Percentiles rank a stretch among this genome's conserved stretches.
phyloP scores from a whole-genome alignment of 73 alveolate species.

The Symbiodinium natans region DNA sequence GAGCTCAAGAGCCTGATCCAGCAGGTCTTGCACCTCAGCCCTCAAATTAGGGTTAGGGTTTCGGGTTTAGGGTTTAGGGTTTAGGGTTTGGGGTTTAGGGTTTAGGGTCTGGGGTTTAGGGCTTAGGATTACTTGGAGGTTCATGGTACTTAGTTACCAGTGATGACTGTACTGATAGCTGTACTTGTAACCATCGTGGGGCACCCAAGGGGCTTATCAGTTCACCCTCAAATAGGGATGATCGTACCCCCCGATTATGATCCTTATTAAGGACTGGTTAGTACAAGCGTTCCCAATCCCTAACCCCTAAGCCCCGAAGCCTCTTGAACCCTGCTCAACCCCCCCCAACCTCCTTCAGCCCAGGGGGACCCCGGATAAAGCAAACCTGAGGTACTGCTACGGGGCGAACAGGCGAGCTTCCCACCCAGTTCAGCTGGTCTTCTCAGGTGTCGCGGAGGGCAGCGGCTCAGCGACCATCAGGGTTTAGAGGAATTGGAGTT shows the following conservation, averaged over 20 bases:
- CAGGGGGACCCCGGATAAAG: too few relatives aligned
- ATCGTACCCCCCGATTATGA: too few relatives aligned
- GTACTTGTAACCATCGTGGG: too few relatives aligned
- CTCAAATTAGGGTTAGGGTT: background rate
- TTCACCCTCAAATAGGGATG: too few relatives aligned
- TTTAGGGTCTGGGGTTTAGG: background rate
- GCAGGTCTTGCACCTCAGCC: conserved; percentile 87
- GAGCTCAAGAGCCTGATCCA: conserved; percentile 96
- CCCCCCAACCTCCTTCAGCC: too few relatives aligned
- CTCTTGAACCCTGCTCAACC: too few relatives aligned
- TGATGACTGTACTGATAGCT: too few relatives aligned
- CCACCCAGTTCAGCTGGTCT: conserved; percentile 96
- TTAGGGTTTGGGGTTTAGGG: background rate
- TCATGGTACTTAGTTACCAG: too few relatives aligned
- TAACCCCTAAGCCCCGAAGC: background rate
- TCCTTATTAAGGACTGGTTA: too few relatives aligned
- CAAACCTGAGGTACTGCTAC: conserved; percentile 95
- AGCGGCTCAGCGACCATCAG: background rate
- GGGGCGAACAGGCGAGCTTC: conserved; percentile 96
- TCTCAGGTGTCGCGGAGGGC: conserved; percentile 96
- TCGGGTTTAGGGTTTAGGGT: background rate
- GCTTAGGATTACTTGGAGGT: background rate
- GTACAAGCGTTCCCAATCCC: too few relatives aligned
- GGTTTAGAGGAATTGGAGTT: background rate
- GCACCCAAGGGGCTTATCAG: too few relatives aligned